Percentiles rank a stretch among this genome's conserved stretches.
Conservation (phyloP, 257 asterid genomes). For the Solanum chiquidenum region DNA sequence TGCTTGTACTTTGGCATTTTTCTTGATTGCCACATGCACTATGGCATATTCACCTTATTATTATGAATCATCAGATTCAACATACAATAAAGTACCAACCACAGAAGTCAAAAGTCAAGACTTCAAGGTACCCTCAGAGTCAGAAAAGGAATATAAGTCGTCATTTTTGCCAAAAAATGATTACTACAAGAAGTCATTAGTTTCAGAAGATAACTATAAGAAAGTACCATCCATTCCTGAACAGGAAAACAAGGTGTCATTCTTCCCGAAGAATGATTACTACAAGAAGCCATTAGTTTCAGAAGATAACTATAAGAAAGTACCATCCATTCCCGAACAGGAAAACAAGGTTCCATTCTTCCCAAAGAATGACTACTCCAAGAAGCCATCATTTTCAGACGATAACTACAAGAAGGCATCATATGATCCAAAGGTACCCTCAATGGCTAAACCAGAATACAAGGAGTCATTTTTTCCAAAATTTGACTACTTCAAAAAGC, state of each 20-base stretch:
- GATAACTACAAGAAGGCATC: too few relatives aligned
- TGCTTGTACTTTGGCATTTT: background rate
- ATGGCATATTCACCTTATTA: background rate
- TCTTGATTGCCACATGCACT: background rate
- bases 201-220: background rate
- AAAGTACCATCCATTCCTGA: too few relatives aligned
- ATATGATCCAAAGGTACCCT: too few relatives aligned
- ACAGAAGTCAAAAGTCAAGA: background rate
- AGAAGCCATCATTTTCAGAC: background rate
- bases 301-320: too few relatives aligned
- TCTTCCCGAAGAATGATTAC: background rate
- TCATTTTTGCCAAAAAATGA: background rate
- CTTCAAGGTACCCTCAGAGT: background rate
- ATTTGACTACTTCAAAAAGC: too few relatives aligned
- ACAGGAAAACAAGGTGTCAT: background rate
- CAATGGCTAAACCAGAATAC: too few relatives aligned
- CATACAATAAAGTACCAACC: background rate
- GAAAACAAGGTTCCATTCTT: background rate
- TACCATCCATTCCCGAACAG: too few relatives aligned
- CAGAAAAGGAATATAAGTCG: background rate
- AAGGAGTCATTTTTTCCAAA: too few relatives aligned
- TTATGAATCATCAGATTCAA: background rate
- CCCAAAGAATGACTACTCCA: background rate
- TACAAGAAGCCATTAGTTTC: background rate
- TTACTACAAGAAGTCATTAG: background rate